Evolutionary conservation across 176 grass and related monocot species (phyloP).

Genomic region (Oryza punctata): DNA sequence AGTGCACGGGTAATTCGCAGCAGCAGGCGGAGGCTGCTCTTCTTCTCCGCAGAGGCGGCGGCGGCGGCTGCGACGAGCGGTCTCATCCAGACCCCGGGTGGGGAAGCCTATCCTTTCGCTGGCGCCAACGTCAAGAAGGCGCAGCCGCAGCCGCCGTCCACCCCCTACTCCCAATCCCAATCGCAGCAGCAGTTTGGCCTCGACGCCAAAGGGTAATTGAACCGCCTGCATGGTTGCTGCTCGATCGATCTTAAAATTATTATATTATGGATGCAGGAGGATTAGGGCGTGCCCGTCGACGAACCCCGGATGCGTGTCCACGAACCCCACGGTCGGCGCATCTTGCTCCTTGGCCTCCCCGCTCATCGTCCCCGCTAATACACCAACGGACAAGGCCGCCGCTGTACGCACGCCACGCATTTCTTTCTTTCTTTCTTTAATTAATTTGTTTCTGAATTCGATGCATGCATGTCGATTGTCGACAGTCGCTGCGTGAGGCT

Average conservation of each 20-base stretch:
- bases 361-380: constrained; percentile 65
- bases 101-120: constrained; percentile 7
- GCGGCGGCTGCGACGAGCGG: background rate
- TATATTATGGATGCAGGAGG: constrained; percentile 47
- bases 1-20: background rate
- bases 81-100: background rate
- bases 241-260: too few relatives aligned
- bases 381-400: constrained; percentile 39
- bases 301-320: constrained; percentile 84
- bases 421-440: background rate
- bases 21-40: background rate
- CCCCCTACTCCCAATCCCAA: constrained; percentile 68
- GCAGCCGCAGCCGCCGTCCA: constrained; percentile 19
- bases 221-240: too few relatives aligned
- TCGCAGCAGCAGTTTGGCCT: constrained; percentile 73
- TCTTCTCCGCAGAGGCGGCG: background rate
- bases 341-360: constrained; percentile 73
- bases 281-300: constrained; percentile 86
- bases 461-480: too few relatives aligned
- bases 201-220: constrained; percentile 72
- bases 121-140: background rate
- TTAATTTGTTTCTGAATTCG: background rate
- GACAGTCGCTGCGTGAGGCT: constrained; percentile 61
- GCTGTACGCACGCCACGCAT: too few relatives aligned
- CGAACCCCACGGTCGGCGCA: constrained; percentile 72